These are phyloP conservation scores for Neurospora sp. DNA, from an alignment of 495 filamentous ascomycete genomes.

Conservation along the genomic window DNA sequence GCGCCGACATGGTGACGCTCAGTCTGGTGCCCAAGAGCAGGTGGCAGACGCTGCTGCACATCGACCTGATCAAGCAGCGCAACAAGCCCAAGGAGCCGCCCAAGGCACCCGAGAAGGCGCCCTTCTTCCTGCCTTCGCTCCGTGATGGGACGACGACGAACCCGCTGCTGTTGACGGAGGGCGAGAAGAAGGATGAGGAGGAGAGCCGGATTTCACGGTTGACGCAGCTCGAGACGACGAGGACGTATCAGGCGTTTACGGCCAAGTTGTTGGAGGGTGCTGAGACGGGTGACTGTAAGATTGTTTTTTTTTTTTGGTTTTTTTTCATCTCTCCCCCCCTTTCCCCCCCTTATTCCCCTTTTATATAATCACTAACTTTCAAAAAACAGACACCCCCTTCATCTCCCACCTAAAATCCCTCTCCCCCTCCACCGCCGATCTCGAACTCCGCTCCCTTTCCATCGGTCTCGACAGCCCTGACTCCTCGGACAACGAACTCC, in stretches of 20 bases:
- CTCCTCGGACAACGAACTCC: slow-evolving; percentile 29
- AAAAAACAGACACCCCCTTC: slow-evolving; percentile 41
- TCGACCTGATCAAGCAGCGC: slow-evolving; percentile 81
- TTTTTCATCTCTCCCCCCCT: not conserved
- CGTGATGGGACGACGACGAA: slow-evolving; percentile 14
- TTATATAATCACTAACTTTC: too few relatives aligned
- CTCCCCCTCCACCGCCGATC: slow-evolving; percentile 68
- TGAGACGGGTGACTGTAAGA: slow-evolving; percentile 40
- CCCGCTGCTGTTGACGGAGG: slow-evolving; percentile 17
- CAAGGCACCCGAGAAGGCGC: slow-evolving; percentile 86
- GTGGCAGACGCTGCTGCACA: slow-evolving; percentile 88
- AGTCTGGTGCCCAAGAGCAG: slow-evolving; percentile 77
- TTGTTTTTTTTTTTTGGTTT: slow-evolving; percentile 3
- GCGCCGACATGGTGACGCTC: slow-evolving; percentile 70
- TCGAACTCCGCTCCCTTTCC: slow-evolving; percentile 72
- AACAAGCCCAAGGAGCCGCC: slow-evolving; percentile 91
- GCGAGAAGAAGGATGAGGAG: slow-evolving; percentile 2
- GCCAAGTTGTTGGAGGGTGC: slow-evolving; percentile 43
- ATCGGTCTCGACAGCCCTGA: too few relatives aligned
- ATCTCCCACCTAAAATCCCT: slow-evolving; percentile 69
- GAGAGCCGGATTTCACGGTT: slow-evolving; percentile 22
- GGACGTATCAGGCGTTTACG: slow-evolving; percentile 47
- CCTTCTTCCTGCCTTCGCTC: slow-evolving; percentile 85
- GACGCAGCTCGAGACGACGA: slow-evolving; percentile 27
- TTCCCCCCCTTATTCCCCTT: not conserved